A percentile compares a stretch with the other conserved stretches of the same genome.
Conservation (phyloP, 257 asterid species). For the Solanum piurae region DNA sequence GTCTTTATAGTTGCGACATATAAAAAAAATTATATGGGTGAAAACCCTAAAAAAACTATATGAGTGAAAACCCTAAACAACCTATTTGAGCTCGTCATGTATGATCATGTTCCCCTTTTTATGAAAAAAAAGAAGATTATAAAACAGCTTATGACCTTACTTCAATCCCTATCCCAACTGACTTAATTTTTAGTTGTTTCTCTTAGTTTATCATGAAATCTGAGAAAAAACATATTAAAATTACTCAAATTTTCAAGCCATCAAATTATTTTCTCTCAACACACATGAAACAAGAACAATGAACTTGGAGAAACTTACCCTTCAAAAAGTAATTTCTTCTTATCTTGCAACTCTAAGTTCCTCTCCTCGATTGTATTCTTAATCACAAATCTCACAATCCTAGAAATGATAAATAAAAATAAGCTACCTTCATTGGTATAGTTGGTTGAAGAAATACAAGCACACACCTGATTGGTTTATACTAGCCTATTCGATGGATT, state of each 20-base stretch:
- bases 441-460: too few species aligned
- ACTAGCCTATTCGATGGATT: too few species aligned
- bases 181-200: not conserved
- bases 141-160: not conserved
- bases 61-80: not conserved
- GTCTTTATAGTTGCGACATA: not conserved
- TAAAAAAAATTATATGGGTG: too few species aligned
- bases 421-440: too few species aligned
- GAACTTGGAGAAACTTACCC: constrained; percentile 36
- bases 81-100: not conserved
- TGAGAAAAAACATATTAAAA: not conserved
- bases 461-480: too few species aligned
- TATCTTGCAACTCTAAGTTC: not conserved
- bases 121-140: too few species aligned
- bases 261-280: not conserved
- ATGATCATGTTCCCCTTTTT: too few species aligned
- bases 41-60: not conserved
- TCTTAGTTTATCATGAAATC: not conserved
- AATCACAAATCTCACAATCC: too few species aligned
- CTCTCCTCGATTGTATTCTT: too few species aligned
- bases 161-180: not conserved
- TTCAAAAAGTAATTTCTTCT: constrained; percentile 81
- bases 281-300: too few species aligned
- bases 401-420: too few species aligned
- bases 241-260: not conserved